Base-by-base conservation (phyloP, 495 filamentous ascomycete species). In the Podospora didyma region DNA sequence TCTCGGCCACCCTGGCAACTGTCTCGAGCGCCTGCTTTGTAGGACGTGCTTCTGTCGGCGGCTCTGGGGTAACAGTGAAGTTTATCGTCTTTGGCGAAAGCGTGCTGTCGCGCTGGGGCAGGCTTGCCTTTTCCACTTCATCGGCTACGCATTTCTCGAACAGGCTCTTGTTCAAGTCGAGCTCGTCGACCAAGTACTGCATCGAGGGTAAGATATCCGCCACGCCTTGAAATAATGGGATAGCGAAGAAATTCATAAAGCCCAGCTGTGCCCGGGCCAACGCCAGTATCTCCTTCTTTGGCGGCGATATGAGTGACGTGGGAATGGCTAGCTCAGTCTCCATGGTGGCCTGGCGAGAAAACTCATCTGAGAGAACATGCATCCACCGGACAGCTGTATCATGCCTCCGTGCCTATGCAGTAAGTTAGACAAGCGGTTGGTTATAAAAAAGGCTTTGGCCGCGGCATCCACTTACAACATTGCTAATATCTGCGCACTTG, bases 401-500 rank as follows among this genome's bases (percentile, higher is more conserved):
- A 72, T 92, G 91, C 55, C 85, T 86, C 54, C 92, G 86, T 31
- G 92, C 90, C 89, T 92, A 59, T 19, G 45, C 11, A 37, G 65
- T 21, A 51, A 48, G 75, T 67, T 74, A 71, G 66, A 56, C 50
- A 49, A n/a, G 23, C 3, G 35, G 20, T 62, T 47, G 62, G 56
- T 10, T 16, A 14, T 50, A 26, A 41, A 53, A 19, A 1, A 14
- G 12, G 6, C 14, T 9, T 37, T 21, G 12, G 20, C 16, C 12
- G 35, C n/a, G n/a, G n/a, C 24, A 17, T 42, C n/a, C 14, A 80
- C 82, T 65, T 79, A 92, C 90, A 63, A 98, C 95, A 68, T 98
- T 98, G 73, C 94, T 96, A 68, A 98, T 97, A 68, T 98, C 94
- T 24, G 94, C 94, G 69, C 94, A 97, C 66, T 98, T 98, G 73